Evolutionary conservation across 768 basidiomycete genomes (phyloP).

Genomic region (Thelephora aurantiotincta): DNA sequence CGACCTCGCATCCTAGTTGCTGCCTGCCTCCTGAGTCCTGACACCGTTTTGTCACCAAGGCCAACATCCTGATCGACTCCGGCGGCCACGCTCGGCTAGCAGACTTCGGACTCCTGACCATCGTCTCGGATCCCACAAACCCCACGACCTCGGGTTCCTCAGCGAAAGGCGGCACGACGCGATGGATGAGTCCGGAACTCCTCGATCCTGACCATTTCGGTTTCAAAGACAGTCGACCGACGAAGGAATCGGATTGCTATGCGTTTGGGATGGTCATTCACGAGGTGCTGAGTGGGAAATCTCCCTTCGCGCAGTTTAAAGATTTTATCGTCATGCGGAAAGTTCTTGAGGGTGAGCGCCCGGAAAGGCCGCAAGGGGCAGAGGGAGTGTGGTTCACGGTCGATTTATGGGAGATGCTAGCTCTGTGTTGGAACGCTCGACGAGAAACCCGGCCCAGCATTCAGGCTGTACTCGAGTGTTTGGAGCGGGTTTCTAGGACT

Average conservation of each 20-base stretch:
- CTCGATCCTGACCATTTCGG: neutral
- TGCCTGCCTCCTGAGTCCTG: neutral
- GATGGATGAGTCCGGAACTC: neutral
- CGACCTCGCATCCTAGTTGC: neutral
- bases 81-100: neutral
- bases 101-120: neutral
- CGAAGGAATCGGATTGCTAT: neutral
- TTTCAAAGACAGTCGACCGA: neutral
- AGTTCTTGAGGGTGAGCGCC: too few relatives aligned
- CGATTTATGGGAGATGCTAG: too few relatives aligned
- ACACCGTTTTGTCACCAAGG: neutral
- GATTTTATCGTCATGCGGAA: too few relatives aligned
- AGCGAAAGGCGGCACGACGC: neutral
- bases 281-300: neutral
- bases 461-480: too few relatives aligned
- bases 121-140: neutral
- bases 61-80: neutral
- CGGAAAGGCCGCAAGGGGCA: too few relatives aligned
- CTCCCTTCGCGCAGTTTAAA: too few relatives aligned
- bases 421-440: too few relatives aligned
- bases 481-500: too few relatives aligned
- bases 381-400: too few relatives aligned
- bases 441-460: too few relatives aligned
- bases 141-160: neutral
- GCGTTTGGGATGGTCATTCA: neutral